Evolutionary conservation across 768 basidiomycete species (phyloP).

Genomic region (Phaeotremella skinneri): DNA sequence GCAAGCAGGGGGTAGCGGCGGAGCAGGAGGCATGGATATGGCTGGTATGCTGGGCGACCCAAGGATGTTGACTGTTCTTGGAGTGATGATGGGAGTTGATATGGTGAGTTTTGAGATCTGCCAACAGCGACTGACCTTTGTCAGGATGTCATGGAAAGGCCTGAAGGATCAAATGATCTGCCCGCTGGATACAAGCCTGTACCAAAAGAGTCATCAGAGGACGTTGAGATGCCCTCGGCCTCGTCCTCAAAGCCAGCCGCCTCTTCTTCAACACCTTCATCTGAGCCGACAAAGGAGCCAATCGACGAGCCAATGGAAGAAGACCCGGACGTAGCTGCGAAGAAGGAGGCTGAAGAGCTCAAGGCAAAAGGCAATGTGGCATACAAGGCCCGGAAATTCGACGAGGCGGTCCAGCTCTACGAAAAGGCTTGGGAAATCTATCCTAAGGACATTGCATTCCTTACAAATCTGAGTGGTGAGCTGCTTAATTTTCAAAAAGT

Average conservation of each 20-base stretch:
- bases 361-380: conserved; percentile 75
- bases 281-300: conserved; percentile 35
- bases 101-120: conserved; percentile 53
- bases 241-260: conserved; percentile 54
- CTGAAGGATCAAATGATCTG: conserved; percentile 77
- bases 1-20: conserved; percentile 31
- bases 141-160: conserved; percentile 70
- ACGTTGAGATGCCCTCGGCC: conserved; percentile 36
- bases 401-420: conserved; percentile 71
- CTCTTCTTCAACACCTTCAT: conserved; percentile 53
- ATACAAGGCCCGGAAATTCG: conserved; percentile 84
- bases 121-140: not conserved
- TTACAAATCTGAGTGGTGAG: conserved; percentile 82
- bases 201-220: conserved; percentile 3
- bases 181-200: conserved; percentile 59
- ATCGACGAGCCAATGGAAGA: conserved; percentile 52
- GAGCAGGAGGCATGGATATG: conserved; percentile 32
- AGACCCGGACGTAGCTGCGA: conserved; percentile 67
- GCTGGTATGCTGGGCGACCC: conserved; percentile 69
- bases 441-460: conserved; percentile 89
- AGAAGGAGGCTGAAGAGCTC: conserved; percentile 72
- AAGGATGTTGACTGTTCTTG: conserved; percentile 80
- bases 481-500: conserved; percentile 2
- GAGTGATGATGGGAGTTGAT: conserved; percentile 89
- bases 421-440: conserved; percentile 86